Evolutionary conservation across 192 early-diverging fungal species (phyloP).

Genomic region (Entomortierella lignicola): DNA sequence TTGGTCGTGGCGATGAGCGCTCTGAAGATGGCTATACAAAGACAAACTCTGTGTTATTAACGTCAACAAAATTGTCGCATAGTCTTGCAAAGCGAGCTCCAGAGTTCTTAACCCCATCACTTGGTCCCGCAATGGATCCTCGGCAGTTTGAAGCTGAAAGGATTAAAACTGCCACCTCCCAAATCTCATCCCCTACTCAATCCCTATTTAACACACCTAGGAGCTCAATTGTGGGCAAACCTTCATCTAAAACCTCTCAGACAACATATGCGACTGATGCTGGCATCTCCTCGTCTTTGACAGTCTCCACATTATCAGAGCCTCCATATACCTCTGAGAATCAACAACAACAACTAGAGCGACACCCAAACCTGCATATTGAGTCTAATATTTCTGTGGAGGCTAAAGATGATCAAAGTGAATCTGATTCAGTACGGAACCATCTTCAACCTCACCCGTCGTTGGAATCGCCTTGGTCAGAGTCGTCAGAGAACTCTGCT

Average conservation of each 20-base stretch:
- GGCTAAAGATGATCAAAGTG: background rate
- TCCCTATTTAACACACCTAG: slow-evolving; percentile 27
- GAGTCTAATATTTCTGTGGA: background rate
- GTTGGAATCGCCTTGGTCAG: slow-evolving; percentile 2
- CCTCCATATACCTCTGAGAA: background rate
- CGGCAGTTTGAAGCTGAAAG: slow-evolving; percentile 31
- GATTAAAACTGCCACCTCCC: background rate
- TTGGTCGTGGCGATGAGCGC: slow-evolving; percentile 23
- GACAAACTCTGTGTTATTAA: slow-evolving; percentile 43
- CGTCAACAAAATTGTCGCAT: slow-evolving; percentile 15
- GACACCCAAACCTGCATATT: background rate
- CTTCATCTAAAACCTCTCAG: background rate
- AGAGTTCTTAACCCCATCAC: slow-evolving; percentile 10
- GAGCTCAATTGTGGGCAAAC: slow-evolving; percentile 3
- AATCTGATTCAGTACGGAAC: background rate
- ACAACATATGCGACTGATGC: background rate
- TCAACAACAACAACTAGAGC: background rate
- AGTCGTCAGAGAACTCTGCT: background rate
- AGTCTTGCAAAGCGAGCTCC: background rate
- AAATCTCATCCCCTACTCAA: background rate
- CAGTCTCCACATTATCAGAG: background rate
- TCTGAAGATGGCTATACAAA: slow-evolving; percentile 34
- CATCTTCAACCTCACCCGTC: background rate
- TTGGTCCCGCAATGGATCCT: slow-evolving; percentile 45
- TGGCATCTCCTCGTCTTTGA: background rate